phyloP scores from a whole-genome alignment of 1,139 yeast genomes.

The Geotrichum phurueaensis region DNA sequence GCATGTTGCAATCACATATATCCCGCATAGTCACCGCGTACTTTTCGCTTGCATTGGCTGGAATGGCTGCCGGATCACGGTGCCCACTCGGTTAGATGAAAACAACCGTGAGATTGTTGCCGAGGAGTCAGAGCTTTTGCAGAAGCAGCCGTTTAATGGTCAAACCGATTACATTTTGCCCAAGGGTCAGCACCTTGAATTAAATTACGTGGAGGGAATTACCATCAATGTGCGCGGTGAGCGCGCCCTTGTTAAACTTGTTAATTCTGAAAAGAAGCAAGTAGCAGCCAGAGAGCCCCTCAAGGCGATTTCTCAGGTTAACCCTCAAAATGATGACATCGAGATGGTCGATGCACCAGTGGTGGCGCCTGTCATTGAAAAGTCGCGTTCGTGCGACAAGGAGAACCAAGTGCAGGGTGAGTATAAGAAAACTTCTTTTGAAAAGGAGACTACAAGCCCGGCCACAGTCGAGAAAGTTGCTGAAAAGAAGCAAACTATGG shows the following conservation, averaged over 20 bases:
- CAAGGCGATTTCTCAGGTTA: background rate
- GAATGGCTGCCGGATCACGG: conserved; percentile 59
- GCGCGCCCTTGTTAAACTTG: conserved; percentile 49
- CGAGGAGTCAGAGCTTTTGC: conserved; percentile 20
- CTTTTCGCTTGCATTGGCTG: conserved; percentile 57
- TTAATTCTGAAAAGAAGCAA: conserved; percentile 34
- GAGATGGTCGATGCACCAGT: background rate
- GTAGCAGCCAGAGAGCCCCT: background rate
- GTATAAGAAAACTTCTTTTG: background rate
- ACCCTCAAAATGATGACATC: background rate
- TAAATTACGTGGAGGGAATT: conserved; percentile 54
- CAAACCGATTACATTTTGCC: conserved; percentile 35
- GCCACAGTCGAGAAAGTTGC: background rate
- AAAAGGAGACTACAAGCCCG: background rate
- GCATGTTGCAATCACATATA: conserved; percentile 47
- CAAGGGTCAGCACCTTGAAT: conserved; percentile 47
- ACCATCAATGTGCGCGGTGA: conserved; percentile 59
- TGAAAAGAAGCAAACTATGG: background rate
- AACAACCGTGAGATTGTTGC: conserved; percentile 30
- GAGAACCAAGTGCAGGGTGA: too few relatives aligned
- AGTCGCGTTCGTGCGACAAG: too few relatives aligned
- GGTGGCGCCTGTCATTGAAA: background rate
- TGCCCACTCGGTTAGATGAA: conserved; percentile 40
- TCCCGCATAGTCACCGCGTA: conserved; percentile 29
- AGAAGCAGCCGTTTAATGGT: conserved; percentile 29